A percentile compares a stretch with the other conserved stretches of the same genome.
These are phyloP conservation scores for Lablab purpureus DNA, from an alignment of 306 rosid genomes.

Conservation along the genomic window DNA sequence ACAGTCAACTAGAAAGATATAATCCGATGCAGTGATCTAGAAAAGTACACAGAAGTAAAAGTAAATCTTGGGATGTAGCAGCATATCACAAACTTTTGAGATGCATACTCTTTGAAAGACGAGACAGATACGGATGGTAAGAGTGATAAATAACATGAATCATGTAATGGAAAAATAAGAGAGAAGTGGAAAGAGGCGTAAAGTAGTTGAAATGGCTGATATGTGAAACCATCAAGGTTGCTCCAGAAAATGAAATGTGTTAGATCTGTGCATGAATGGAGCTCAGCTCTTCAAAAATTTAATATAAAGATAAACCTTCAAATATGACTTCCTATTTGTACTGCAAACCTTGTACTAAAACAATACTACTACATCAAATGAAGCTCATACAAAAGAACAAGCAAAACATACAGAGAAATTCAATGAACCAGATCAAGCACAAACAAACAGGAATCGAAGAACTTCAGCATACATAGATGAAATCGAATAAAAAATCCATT, in stretches of 20 bases:
- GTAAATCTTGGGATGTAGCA: no score
- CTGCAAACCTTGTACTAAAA: background rate
- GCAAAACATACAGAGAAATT: background rate
- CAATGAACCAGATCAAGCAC: slow-evolving; percentile 3
- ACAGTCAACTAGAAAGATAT: no score
- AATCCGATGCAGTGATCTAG: no score
- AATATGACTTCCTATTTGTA: background rate
- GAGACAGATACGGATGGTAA: background rate
- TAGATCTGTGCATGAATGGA: background rate
- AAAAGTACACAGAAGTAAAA: no score
- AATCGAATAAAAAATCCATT: slow-evolving; percentile 9
- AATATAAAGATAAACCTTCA: background rate
- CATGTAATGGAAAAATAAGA: background rate
- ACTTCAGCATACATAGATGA: slow-evolving; percentile 15
- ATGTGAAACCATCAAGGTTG: background rate
- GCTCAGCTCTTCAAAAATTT: background rate
- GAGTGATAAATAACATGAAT: background rate
- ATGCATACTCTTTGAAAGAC: background rate
- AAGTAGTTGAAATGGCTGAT: background rate
- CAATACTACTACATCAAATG: slow-evolving; percentile 1
- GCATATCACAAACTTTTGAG: background rate
- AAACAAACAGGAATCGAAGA: background rate
- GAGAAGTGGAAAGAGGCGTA: background rate
- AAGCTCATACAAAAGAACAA: background rate
- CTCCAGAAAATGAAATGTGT: background rate